These are phyloP conservation scores for Claviceps africana DNA, from an alignment of 2,329 filamentous ascomycete species.

Conservation along the genomic window DNA sequence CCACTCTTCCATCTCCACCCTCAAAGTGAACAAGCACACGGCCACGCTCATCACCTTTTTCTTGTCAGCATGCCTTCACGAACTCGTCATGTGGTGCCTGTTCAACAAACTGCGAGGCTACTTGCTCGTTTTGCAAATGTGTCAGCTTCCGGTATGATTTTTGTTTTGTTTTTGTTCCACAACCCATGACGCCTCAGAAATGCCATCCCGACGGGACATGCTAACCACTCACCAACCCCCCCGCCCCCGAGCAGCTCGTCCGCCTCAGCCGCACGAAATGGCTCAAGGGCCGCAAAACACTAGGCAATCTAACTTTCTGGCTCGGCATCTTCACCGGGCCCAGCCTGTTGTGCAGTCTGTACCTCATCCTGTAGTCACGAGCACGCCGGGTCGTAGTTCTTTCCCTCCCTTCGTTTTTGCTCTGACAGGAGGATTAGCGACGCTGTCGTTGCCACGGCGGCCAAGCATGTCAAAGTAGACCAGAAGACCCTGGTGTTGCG, in stretches of 20 bases:
- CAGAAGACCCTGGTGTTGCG: neutral
- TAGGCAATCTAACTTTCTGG: constrained; percentile 70
- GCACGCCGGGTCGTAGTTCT: neutral
- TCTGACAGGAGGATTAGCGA: too few relatives aligned
- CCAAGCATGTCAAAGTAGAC: too few relatives aligned
- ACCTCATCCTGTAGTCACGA: constrained; percentile 35
- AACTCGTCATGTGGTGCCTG: constrained; percentile 67
- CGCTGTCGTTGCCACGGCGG: too few relatives aligned
- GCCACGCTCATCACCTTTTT: constrained; percentile 67
- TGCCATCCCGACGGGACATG: too few relatives aligned
- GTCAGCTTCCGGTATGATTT: constrained; percentile 47
- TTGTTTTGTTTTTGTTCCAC: too few relatives aligned
- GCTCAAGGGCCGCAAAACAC: constrained; percentile 44
- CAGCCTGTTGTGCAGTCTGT: constrained; percentile 49
- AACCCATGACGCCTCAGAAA: too few relatives aligned
- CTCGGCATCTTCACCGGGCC: constrained; percentile 64
- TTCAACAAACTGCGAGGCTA: constrained; percentile 69
- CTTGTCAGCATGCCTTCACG: constrained; percentile 56
- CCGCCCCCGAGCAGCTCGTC: constrained; percentile 34
- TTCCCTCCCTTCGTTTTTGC: neutral
- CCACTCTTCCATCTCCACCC: constrained; percentile 59
- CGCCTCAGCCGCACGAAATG: constrained; percentile 51
- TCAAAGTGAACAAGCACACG: constrained; percentile 54
- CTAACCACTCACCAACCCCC: neutral
- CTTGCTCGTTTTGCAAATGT: constrained; percentile 58